A percentile compares a stretch with the other conserved stretches of the same genome.
phyloP scores from a whole-genome alignment of 169 alveolate genomes.

The Hammondia hammondi region DNA sequence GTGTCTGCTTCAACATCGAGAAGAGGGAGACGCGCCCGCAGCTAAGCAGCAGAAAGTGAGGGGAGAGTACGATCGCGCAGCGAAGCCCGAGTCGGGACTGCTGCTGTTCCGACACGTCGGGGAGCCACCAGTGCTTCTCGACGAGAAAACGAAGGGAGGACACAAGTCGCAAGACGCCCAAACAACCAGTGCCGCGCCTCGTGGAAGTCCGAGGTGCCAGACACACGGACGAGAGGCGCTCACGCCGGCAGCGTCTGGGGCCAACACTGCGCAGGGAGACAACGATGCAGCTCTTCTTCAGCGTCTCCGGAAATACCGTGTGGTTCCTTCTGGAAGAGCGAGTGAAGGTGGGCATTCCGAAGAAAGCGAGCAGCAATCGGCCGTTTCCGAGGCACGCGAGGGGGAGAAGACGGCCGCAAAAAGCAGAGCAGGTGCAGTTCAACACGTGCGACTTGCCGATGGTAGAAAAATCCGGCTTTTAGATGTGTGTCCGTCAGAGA shows the following conservation, averaged over 20 bases:
- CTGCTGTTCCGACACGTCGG: neutral
- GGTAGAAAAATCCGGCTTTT: neutral
- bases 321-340: neutral
- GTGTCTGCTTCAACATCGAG: constrained; percentile 11
- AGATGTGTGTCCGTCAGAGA: neutral
- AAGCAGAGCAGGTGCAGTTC: neutral
- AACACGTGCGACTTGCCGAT: neutral
- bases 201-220: neutral
- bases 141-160: neutral
- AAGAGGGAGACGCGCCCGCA: neutral
- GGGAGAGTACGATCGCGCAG: neutral
- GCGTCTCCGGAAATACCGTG: neutral
- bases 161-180: neutral
- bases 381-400: neutral
- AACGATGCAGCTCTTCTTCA: neutral
- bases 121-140: neutral
- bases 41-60: neutral
- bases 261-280: neutral
- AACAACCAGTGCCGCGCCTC: neutral
- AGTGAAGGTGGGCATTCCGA: neutral
- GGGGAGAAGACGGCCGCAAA: too few species aligned
- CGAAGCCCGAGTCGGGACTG: neutral
- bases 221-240: neutral
- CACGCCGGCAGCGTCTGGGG: neutral
- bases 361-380: neutral